phyloP scores from a whole-genome alignment of 768 basidiomycete genomes.

The Tricholoma furcatifolium region DNA sequence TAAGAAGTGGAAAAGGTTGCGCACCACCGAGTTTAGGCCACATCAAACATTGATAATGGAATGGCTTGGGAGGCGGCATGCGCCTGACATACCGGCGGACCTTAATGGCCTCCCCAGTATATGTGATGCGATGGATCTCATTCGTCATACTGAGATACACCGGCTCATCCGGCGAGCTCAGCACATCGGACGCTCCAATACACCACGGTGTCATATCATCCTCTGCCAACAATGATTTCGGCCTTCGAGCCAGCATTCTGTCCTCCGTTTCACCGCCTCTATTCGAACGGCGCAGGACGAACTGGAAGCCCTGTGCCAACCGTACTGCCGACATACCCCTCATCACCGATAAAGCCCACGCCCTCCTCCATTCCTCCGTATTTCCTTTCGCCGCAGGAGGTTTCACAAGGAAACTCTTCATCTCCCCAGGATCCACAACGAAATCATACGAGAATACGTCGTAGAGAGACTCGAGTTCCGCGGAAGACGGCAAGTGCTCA shows the following conservation, averaged over 20 bases:
- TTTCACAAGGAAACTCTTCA: conserved; percentile 84
- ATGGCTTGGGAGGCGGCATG: conserved; percentile 59
- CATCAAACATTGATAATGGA: conserved; percentile 85
- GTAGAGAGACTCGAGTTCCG: conserved; percentile 75
- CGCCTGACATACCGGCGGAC: conserved; percentile 84
- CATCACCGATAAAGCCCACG: conserved; percentile 82
- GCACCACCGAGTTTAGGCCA: conserved; percentile 85
- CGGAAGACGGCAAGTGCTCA: conserved; percentile 78
- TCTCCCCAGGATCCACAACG: conserved; percentile 79
- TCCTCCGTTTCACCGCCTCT: conserved; percentile 29
- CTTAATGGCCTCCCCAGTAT: conserved; percentile 87
- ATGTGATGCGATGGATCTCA: conserved; percentile 91
- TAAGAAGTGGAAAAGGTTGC: conserved; percentile 2
- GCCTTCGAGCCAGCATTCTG: conserved; percentile 38
- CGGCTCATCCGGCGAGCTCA: conserved; percentile 59
- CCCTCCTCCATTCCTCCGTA: conserved; percentile 57
- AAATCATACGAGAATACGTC: conserved; percentile 88
- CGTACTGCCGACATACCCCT: conserved; percentile 92
- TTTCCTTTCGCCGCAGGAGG: conserved; percentile 49
- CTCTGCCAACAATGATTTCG: conserved; percentile 54
- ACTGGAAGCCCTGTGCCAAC: conserved; percentile 93
- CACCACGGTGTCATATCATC: conserved; percentile 63
- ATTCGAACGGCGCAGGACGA: conserved; percentile 59
- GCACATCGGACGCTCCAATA: conserved; percentile 63
- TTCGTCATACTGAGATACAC: conserved; percentile 94